phyloP scores from a whole-genome alignment of 2,329 filamentous ascomycete species.

The Aspergillaceae sp. region DNA sequence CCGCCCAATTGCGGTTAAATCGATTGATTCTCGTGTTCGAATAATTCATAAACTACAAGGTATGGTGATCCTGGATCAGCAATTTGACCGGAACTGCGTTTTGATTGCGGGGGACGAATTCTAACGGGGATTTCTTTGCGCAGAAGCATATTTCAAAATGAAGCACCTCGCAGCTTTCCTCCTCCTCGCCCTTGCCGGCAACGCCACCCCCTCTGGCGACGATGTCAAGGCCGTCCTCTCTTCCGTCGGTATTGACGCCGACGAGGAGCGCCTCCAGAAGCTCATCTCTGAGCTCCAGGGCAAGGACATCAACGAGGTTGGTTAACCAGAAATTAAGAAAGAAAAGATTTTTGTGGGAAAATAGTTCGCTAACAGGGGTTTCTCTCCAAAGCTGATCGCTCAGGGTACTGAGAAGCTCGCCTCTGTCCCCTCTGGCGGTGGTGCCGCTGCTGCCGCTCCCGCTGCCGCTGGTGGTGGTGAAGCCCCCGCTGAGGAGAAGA shows the following conservation, averaged over 20 bases:
- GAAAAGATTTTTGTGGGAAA: neutral
- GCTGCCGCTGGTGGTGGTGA: slow-evolving; percentile 59
- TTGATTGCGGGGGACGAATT: slow-evolving; percentile 1
- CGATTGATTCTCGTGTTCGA: slow-evolving; percentile 71
- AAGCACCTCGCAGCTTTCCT: slow-evolving; percentile 99
- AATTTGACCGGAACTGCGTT: neutral
- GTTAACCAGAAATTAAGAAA: slow-evolving; percentile 18
- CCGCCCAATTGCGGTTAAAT: slow-evolving; percentile 98
- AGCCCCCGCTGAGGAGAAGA: slow-evolving; percentile 58
- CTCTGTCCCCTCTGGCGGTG: slow-evolving; percentile 89
- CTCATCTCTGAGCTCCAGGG: slow-evolving; percentile 68
- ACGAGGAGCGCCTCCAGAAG: slow-evolving; percentile 73
- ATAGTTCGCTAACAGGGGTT: slow-evolving; percentile 9
- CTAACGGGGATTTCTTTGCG: slow-evolving; percentile 13
- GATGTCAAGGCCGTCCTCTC: slow-evolving; percentile 86
- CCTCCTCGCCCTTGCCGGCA: slow-evolving; percentile 89
- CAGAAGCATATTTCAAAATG: slow-evolving; percentile 59
- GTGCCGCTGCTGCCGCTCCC: slow-evolving; percentile 34
- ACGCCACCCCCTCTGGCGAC: slow-evolving; percentile 71
- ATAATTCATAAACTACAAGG: slow-evolving; percentile 18
- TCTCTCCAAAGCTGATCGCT: slow-evolving; percentile 64
- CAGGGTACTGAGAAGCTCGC: slow-evolving; percentile 90
- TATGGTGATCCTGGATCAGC: slow-evolving; percentile 12
- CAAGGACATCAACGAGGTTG: slow-evolving; percentile 77
- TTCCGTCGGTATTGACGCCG: slow-evolving; percentile 91